Conservation (phyloP, 73 alveolate genomes). For the Urostyla sp. region DNA sequence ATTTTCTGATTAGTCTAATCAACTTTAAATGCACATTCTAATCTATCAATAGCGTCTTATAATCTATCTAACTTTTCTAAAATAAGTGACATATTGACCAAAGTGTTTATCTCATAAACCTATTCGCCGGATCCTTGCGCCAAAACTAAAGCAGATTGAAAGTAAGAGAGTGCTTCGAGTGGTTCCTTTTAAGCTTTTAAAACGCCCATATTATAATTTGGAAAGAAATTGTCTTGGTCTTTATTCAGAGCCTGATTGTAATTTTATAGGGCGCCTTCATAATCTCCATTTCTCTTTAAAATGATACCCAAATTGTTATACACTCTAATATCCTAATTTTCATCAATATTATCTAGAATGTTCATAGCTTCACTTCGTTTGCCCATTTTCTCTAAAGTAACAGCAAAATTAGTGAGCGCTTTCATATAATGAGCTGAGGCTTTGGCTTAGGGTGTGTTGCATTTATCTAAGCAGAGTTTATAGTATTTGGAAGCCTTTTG, state of each 20-base stretch:
- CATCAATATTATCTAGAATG: background rate
- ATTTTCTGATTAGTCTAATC: conserved; percentile 2
- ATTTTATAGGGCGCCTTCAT: background rate
- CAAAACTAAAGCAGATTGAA: conserved; percentile 7
- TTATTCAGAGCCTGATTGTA: conserved; percentile 18
- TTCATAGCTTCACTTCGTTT: conserved; percentile 55
- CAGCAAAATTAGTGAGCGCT: conserved; percentile 59
- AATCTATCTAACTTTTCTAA: background rate
- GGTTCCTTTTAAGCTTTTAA: background rate
- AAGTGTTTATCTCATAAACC: conserved; percentile 25
- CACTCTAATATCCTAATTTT: conserved; percentile 15
- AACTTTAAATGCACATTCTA: background rate
- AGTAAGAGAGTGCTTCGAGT: background rate
- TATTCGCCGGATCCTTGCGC: conserved; percentile 20
- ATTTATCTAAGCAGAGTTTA: conserved; percentile 1
- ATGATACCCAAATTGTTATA: conserved; percentile 42
- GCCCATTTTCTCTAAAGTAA: conserved; percentile 63
- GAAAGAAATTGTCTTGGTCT: conserved; percentile 26
- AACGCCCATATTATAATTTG: conserved; percentile 34
- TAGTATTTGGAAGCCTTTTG: conserved; percentile 1
- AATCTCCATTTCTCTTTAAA: conserved; percentile 22
- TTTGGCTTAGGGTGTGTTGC: background rate
- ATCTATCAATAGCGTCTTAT: background rate
- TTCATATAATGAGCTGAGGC: conserved; percentile 6
- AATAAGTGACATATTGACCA: conserved; percentile 30